A percentile compares a stretch with the other conserved stretches of the same genome.
phyloP scores from a whole-genome alignment of 2,329 filamentous ascomycete species.

The Pseudopyricularia cyperi region DNA sequence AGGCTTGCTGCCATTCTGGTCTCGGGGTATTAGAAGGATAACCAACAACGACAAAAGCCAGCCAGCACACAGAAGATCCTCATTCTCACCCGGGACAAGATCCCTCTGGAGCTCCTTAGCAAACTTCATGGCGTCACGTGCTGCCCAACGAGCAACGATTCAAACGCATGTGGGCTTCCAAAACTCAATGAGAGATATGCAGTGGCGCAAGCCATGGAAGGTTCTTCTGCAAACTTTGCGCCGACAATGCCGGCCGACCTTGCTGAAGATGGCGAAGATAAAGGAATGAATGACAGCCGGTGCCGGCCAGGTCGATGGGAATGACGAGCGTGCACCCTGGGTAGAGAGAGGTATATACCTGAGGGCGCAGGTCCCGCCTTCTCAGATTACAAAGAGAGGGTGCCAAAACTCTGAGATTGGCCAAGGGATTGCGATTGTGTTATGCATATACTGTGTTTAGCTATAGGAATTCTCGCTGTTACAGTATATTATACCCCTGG shows the following conservation, averaged over 20 bases:
- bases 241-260: not conserved
- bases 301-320: too few relatives aligned
- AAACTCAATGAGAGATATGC: not conserved
- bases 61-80: not conserved
- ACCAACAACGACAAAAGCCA: not conserved
- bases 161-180: not conserved
- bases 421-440: too few relatives aligned
- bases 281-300: too few relatives aligned
- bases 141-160: not conserved
- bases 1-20: constrained; percentile 65
- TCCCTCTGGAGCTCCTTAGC: constrained; percentile 74
- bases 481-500: too few relatives aligned
- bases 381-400: too few relatives aligned
- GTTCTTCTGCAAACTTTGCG: not conserved
- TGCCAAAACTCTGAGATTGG: too few relatives aligned
- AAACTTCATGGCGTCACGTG: constrained; percentile 43
- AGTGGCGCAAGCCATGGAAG: not conserved
- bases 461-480: too few relatives aligned
- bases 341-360: too few relatives aligned
- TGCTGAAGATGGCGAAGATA: too few relatives aligned
- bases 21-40: not conserved
- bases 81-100: constrained; percentile 58
- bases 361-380: too few relatives aligned
- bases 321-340: too few relatives aligned
- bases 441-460: too few relatives aligned